Base-by-base conservation (phyloP, 805 yeast species). In the Suhomyces faveliae region DNA sequence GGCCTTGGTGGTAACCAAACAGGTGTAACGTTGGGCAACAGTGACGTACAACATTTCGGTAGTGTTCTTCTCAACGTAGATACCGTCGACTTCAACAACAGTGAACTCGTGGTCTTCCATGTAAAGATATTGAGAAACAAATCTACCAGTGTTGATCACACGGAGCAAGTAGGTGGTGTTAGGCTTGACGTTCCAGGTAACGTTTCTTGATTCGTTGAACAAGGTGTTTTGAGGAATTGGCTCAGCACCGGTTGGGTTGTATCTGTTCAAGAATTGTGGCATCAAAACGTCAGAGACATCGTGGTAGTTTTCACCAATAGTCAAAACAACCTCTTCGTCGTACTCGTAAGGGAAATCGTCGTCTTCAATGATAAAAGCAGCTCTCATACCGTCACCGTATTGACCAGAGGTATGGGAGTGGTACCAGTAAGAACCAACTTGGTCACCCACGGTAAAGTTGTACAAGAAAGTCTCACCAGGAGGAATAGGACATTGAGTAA, bases 201-300 rank as follows among this genome's bases (percentile, higher is more conserved):
- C 73, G 67, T 87, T 85, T 60, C 76, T 79, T 10, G 96, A 84
- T 63, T 90, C 89, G 71, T 92, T 92, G 66, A 90, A 74, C 58
- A 94, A 77, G 57, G 87, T 68, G 63, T 78, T 74, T 55, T 87
- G 86, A 7, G 99, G 99, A 57, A 94, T 84, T 44, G 99, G 99
- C 72, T 94, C 99, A 39, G 98, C 97, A 62, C 99, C 99, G 8
- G 97, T 89, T 50, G 99, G 99, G 69, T 94, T 94, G 73, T 76
- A 83, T 52, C 84, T 64, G 55, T 71, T 80, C 74, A 90, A 63
- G 72, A 94, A 91, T 30, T 58, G 49, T 13, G 76, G 71, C 53
- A 75, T 70, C 55, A 86, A 72, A 33, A 67, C 80, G 21, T 73
- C 71, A 25, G 84, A 75, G 43, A 67, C 65, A 40, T 77, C 76